Conservation (phyloP, 192 early-diverging fungal genomes). For the Haplosporangium gracile region DNA sequence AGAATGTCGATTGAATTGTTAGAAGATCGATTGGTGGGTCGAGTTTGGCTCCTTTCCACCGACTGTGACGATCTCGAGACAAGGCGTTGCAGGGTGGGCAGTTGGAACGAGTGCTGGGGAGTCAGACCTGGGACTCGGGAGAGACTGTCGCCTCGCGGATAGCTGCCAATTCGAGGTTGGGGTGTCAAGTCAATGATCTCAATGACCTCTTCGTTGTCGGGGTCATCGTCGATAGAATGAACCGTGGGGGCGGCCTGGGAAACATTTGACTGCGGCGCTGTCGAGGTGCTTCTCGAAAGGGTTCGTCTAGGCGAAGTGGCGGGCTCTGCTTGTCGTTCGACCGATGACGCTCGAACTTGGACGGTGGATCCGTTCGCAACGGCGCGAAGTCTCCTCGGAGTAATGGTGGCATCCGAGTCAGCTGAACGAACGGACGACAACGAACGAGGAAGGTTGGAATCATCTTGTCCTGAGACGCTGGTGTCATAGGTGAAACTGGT, state of each 20-base stretch:
- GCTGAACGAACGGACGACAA: conserved; percentile 7
- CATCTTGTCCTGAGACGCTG: not conserved
- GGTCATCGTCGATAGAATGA: conserved; percentile 10
- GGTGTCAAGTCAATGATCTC: conserved; percentile 35
- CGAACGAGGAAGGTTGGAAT: not conserved
- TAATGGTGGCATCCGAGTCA: conserved; percentile 19
- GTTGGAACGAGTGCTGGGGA: conserved; percentile 13
- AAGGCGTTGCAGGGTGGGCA: conserved; percentile 38
- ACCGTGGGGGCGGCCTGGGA: not conserved
- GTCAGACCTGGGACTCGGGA: conserved; percentile 35
- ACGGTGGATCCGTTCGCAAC: not conserved
- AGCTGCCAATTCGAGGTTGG: conserved; percentile 9
- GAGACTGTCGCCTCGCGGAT: conserved; percentile 27
- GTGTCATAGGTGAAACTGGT: conserved; percentile 6
- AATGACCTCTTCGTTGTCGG: conserved; percentile 29
- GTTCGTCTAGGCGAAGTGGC: not conserved
- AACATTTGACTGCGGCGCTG: not conserved
- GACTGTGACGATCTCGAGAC: conserved; percentile 33
- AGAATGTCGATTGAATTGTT: conserved; percentile 21
- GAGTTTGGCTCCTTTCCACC: conserved; percentile 29
- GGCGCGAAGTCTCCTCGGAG: not conserved
- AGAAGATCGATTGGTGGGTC: not conserved
- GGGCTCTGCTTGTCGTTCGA: not conserved
- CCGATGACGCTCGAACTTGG: not conserved
- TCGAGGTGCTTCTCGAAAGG: not conserved